Conservation (phyloP, 2,329 filamentous ascomycete genomes). For the Sordariomycetes sp. region DNA sequence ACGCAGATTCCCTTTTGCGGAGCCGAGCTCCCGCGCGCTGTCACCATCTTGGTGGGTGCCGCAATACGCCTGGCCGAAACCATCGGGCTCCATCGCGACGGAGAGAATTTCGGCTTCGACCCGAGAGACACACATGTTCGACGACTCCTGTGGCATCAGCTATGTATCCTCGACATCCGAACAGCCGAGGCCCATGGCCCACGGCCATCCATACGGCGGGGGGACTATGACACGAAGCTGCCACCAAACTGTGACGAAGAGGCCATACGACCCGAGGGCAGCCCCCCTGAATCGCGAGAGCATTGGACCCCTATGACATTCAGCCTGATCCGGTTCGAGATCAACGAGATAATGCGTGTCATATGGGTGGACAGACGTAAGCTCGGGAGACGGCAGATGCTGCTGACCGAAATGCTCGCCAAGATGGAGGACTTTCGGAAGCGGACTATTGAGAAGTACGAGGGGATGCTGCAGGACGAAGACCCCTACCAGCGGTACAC, state of each 20-base stretch:
- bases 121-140: constrained; percentile 62
- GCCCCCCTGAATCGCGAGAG: constrained; percentile 32
- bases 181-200: constrained; percentile 68
- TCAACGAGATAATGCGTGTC: constrained; percentile 60
- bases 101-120: constrained; percentile 52
- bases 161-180: constrained; percentile 66
- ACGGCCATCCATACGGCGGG: constrained; percentile 57
- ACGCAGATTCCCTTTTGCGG: constrained; percentile 58
- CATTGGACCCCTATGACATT: constrained; percentile 60
- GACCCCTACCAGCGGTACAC: constrained; percentile 54
- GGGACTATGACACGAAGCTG: constrained; percentile 65
- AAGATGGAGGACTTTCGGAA: constrained; percentile 60
- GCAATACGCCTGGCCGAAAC: constrained; percentile 67
- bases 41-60: constrained; percentile 61
- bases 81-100: constrained; percentile 66
- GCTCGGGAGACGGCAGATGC: constrained; percentile 50
- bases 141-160: constrained; percentile 65
- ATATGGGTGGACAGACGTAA: constrained; percentile 60
- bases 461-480: constrained; percentile 47
- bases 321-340: constrained; percentile 58
- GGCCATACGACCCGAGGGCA: constrained; percentile 37
- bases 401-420: constrained; percentile 51
- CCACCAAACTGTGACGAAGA: constrained; percentile 61
- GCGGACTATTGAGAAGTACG: constrained; percentile 55
- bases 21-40: constrained; percentile 60